Conservation (phyloP, 2,329 filamentous ascomycete genomes). For the Malbranchea cinnamomea region DNA sequence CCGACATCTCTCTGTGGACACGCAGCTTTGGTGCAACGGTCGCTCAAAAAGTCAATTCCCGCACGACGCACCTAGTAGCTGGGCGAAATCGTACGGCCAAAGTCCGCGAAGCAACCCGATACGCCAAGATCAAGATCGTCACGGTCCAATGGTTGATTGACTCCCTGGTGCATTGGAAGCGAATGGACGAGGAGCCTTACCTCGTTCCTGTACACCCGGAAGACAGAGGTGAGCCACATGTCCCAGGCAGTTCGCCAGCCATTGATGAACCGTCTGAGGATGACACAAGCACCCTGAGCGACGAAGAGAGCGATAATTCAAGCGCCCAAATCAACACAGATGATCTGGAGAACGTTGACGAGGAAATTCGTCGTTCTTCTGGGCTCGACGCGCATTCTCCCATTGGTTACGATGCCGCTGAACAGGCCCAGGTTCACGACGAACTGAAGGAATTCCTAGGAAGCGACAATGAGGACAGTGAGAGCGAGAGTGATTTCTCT, state of each 20-base stretch:
- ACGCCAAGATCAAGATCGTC: constrained; percentile 75
- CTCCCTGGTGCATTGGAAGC: constrained; percentile 70
- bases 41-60: constrained; percentile 29
- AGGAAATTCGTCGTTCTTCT: constrained; percentile 36
- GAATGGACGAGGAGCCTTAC: constrained; percentile 64
- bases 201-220: constrained; percentile 61
- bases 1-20: constrained; percentile 78
- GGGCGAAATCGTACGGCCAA: constrained; percentile 67
- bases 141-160: constrained; percentile 80
- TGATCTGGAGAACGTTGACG: constrained; percentile 23
- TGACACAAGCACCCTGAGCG: constrained; percentile 12
- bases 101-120: constrained; percentile 69
- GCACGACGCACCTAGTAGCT: constrained; percentile 38
- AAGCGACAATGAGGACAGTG: constrained; percentile 21
- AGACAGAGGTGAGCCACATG: constrained; percentile 37
- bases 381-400: constrained; percentile 35
- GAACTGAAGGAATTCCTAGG: constrained; percentile 61
- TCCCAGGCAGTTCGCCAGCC: constrained; percentile 16
- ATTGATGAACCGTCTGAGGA: constrained; percentile 10
- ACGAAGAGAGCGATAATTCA: constrained; percentile 21
- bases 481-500: constrained; percentile 20
- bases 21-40: constrained; percentile 64
- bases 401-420: constrained; percentile 44
- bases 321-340: constrained; percentile 23
- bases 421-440: constrained; percentile 51